phyloP scores from a whole-genome alignment of 2,329 filamentous ascomycete species.

The Cladophialophora yegresii region DNA sequence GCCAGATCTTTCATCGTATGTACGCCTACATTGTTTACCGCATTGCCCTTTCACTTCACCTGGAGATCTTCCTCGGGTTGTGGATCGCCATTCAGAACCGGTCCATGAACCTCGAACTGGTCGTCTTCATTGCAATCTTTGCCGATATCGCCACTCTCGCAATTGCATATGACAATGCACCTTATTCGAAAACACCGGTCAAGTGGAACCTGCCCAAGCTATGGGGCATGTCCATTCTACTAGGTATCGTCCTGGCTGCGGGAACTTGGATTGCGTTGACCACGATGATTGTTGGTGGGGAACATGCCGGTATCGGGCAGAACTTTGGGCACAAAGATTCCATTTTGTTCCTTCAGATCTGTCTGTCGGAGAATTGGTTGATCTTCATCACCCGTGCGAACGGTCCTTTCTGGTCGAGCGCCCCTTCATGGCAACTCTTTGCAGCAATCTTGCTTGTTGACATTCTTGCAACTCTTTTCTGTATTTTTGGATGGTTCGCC shows the following conservation, averaged over 20 bases:
- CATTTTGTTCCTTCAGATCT: conserved; percentile 86
- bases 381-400: conserved; percentile 96
- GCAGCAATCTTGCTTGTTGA: conserved; percentile 80
- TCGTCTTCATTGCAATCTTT: conserved; percentile 94
- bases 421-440: conserved; percentile 80
- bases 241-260: conserved; percentile 76
- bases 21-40: conserved; percentile 95
- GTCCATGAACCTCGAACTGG: conserved; percentile 79
- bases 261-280: conserved; percentile 89
- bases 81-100: conserved; percentile 89
- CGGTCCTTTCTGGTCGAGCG: conserved; percentile 86
- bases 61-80: conserved; percentile 87
- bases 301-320: conserved; percentile 81
- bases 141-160: conserved; percentile 89
- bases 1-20: conserved; percentile 96
- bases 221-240: conserved; percentile 86
- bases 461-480: conserved; percentile 81
- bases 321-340: conserved; percentile 81
- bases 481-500: conserved; percentile 80
- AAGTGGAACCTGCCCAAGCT: conserved; percentile 96
- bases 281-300: conserved; percentile 70
- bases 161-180: conserved; percentile 91
- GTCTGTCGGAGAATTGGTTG: conserved; percentile 90
- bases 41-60: conserved; percentile 86
- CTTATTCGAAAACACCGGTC: conserved; percentile 80